phyloP scores from a whole-genome alignment of 352 stramenopile species.

The Pythium oligandrum region DNA sequence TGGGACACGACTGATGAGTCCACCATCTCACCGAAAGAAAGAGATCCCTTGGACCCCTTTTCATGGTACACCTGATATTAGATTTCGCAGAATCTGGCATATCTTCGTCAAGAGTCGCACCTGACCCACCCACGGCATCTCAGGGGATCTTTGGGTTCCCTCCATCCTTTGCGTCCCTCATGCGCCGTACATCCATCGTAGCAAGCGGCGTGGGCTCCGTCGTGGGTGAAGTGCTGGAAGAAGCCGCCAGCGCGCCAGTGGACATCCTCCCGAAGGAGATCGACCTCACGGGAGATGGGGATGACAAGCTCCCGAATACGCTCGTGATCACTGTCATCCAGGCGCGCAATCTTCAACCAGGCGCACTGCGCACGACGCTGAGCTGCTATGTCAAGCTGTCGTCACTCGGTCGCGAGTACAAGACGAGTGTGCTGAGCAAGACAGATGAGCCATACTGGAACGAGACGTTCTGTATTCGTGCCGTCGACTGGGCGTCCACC shows the following conservation, averaged over 20 bases:
- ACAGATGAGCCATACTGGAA: slow-evolving; percentile 67
- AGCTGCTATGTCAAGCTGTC: slow-evolving; percentile 75
- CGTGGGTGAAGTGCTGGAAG: slow-evolving; percentile 11
- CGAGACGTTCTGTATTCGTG: slow-evolving; percentile 72
- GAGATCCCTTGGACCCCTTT: no score
- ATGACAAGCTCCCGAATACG: slow-evolving; percentile 67
- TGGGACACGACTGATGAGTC: no score
- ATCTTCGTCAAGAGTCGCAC: no score
- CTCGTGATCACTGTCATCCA: slow-evolving; percentile 70
- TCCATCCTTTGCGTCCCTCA: background rate
- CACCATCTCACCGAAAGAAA: no score
- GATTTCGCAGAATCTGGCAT: no score
- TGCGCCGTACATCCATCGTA: background rate
- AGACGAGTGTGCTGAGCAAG: slow-evolving; percentile 65
- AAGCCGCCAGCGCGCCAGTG: slow-evolving; percentile 28
- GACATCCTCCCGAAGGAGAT: slow-evolving; percentile 59
- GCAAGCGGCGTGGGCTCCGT: no score
- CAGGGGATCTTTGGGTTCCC: background rate
- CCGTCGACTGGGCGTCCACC: slow-evolving; percentile 54
- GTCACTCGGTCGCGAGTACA: slow-evolving; percentile 56
- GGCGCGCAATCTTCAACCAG: slow-evolving; percentile 39
- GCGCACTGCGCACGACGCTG: slow-evolving; percentile 46
- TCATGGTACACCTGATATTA: no score
- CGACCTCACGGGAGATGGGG: slow-evolving; percentile 36
- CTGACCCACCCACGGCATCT: no score